Evolutionary conservation across 805 yeast species (phyloP), one percentile per base, ranked within the genome.

Genomic region (Isabelozyma rhagii): DNA sequence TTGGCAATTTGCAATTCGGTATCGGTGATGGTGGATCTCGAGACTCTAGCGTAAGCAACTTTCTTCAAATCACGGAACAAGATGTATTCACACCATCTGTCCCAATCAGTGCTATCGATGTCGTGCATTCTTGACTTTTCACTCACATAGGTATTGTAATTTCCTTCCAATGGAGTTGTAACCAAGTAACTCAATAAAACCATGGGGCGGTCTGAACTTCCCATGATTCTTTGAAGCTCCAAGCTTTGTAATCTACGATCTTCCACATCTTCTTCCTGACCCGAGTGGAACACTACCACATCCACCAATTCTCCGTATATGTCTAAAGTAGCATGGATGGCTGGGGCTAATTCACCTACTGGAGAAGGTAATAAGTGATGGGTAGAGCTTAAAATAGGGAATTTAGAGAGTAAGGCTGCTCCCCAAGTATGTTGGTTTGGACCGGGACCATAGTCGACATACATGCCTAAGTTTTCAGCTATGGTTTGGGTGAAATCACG

Each of bases 341-440:
- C 98, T 4, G 99, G 99, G 0, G 99, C 99, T 47, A 94, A 77
- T 74, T 94, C 99, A 14, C 99, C 99, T 31, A 89, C 97, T 1
- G 99, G 99, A 6, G 97, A 89, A 4, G 99, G 99, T 49, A 93
- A 72, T 57, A 94, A 76, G 64, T 92, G 96, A 66, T 94, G 99
- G 1, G 91, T 83, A 3, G 97, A 90, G 61, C 86, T 82, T 49
- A 94, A 58, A 53, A 94, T 94, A 29, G 99, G 99, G 79, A 93
- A 94, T 64, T 92, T 90, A 17, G 97, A 92, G 56, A 94, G 74
- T 53, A 94, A 75, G 1, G 94, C 94, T 45, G 92, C 87, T 41
- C 99, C 99, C 99, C 99, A 94, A 0, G 99, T 94, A 71, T 94
- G 98, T 67, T 92, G 87, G 66, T 91, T 89, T 47, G 98, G 97